phyloP scores from a whole-genome alignment of 495 filamentous ascomycete genomes.

The Aspergillus wentii region DNA sequence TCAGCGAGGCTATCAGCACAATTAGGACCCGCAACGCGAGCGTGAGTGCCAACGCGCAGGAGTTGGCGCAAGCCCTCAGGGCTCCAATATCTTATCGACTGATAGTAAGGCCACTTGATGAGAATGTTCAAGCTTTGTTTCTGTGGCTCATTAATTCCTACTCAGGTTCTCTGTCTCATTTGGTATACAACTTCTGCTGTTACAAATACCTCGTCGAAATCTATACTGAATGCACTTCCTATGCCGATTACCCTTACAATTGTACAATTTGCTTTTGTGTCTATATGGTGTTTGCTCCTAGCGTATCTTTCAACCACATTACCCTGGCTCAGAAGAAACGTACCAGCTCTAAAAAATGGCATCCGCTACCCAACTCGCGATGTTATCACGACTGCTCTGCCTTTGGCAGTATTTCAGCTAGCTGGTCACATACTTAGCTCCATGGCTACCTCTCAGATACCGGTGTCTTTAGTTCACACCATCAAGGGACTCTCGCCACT shows the following conservation, averaged over 20 bases:
- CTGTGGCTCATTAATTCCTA: conserved; percentile 10
- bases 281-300: conserved; percentile 77
- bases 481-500: conserved; percentile 99
- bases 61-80: conserved; percentile 84
- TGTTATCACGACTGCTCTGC: conserved; percentile 80
- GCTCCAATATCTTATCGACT: conserved; percentile 86
- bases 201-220: conserved; percentile 96
- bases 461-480: conserved; percentile 94
- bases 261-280: conserved; percentile 92
- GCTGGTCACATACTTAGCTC: conserved; percentile 90
- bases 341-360: conserved; percentile 77
- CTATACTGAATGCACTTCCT: conserved; percentile 89
- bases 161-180: conserved; percentile 70
- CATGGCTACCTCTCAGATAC: conserved; percentile 88
- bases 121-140: conserved; percentile 11
- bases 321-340: conserved; percentile 56
- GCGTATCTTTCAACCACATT: conserved; percentile 67
- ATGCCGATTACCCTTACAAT: conserved; percentile 91
- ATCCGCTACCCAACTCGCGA: conserved; percentile 78
- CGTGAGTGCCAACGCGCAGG: conserved; percentile 86
- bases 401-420: conserved; percentile 88
- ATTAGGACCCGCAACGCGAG: conserved; percentile 74
- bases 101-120: no score
- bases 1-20: conserved; percentile 77
- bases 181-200: conserved; percentile 95